These are phyloP conservation scores for Pleurotus djamor DNA, from an alignment of 768 basidiomycete species.

Conservation along the genomic window DNA sequence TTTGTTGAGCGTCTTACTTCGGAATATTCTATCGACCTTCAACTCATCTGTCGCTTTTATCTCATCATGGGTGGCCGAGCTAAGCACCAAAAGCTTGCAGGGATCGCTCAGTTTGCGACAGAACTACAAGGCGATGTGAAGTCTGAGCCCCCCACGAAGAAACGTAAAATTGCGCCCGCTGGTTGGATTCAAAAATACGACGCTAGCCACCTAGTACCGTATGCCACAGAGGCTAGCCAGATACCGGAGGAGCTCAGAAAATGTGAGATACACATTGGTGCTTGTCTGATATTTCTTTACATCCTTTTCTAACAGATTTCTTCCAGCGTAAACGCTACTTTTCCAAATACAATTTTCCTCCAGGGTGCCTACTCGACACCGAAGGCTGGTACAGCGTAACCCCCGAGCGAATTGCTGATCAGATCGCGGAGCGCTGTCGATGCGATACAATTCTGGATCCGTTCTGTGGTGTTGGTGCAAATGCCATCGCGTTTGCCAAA, in stretches of 20 bases:
- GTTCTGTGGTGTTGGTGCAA: constrained; percentile 98
- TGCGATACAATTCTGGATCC: constrained; percentile 87
- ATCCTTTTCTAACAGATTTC: constrained; percentile 57
- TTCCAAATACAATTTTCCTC: constrained; percentile 63
- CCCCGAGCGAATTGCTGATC: constrained; percentile 87
- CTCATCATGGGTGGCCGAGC: neutral
- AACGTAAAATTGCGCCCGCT: constrained; percentile 16
- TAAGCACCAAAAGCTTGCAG: neutral
- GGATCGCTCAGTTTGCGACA: neutral
- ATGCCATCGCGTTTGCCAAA: constrained; percentile 94
- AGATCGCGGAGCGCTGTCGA: constrained; percentile 91
- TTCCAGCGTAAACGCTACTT: constrained; percentile 82
- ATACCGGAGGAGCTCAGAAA: constrained; percentile 81
- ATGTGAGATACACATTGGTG: constrained; percentile 48
- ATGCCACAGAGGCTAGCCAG: constrained; percentile 59
- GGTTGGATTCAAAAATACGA: constrained; percentile 49
- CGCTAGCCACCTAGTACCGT: constrained; percentile 70
- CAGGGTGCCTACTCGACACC: constrained; percentile 85
- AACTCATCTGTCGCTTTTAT: neutral
- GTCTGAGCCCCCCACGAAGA: constrained; percentile 10
- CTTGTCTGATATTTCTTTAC: constrained; percentile 3
- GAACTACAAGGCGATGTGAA: neutral
- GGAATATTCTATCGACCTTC: too few species aligned
- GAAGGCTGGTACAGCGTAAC: constrained; percentile 99
- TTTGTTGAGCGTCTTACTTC: too few species aligned